Evolutionary conservation across 306 rosid genomes (phyloP).

Genomic region (Trichosanthes truncata): DNA sequence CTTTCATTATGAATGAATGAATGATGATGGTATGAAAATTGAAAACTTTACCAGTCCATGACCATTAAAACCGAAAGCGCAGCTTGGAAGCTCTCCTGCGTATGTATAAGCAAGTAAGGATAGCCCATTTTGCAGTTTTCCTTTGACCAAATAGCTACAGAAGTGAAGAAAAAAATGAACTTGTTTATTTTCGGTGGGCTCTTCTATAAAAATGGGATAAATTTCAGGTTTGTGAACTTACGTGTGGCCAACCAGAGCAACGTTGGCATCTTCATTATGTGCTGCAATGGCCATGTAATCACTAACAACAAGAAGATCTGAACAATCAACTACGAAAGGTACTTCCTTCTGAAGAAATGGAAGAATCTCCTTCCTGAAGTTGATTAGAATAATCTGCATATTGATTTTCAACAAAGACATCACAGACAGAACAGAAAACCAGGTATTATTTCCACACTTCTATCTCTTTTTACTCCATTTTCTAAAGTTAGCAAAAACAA

Average conservation of each 20-base stretch:
- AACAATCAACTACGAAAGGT: conserved; percentile 12
- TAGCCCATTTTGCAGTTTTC: conserved; percentile 35
- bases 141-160: conserved; percentile 69
- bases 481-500: not conserved
- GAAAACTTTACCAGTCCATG: conserved; percentile 47
- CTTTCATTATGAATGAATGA: not conserved
- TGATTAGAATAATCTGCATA: conserved; percentile 56
- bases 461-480: not conserved
- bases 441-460: not conserved
- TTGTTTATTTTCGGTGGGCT: not conserved
- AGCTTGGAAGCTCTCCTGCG: conserved; percentile 93
- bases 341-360: conserved; percentile 43
- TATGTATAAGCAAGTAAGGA: conserved; percentile 69
- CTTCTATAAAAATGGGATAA: not conserved
- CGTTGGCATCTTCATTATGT: conserved; percentile 87
- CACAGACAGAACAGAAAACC: not conserved
- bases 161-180: not conserved
- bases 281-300: conserved; percentile 69
- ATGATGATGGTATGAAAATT: not conserved
- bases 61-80: conserved; percentile 60
- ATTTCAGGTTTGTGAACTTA: conserved; percentile 12
- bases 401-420: not conserved
- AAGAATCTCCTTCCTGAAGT: conserved; percentile 81
- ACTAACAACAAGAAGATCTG: conserved; percentile 53
- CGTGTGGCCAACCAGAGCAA: conserved; percentile 75